A percentile compares a stretch with the other conserved stretches of the same genome.
phyloP scores from a whole-genome alignment of 768 basidiomycete species.

The Boletus sp. region DNA sequence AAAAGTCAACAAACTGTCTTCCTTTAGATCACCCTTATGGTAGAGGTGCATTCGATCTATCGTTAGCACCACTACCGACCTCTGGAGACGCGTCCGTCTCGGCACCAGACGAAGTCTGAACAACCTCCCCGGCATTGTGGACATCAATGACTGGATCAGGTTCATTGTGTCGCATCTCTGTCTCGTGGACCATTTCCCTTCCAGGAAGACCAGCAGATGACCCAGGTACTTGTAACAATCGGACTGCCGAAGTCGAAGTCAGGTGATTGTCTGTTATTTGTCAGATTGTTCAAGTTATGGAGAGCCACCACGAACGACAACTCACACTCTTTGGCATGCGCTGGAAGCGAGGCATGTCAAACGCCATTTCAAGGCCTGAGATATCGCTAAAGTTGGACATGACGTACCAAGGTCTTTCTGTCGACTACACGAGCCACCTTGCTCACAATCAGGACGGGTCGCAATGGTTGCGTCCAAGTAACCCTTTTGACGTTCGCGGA shows the following conservation, averaged over 20 bases:
- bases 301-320: slow-evolving; percentile 6
- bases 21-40: background rate
- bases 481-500: slow-evolving; percentile 71
- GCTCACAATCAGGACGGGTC: slow-evolving; percentile 64
- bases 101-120: background rate
- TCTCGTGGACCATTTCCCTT: background rate
- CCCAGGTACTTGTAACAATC: slow-evolving; percentile 1
- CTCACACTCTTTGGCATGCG: slow-evolving; percentile 76
- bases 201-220: background rate
- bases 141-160: background rate
- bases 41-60: background rate
- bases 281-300: background rate
- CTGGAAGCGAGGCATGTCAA: slow-evolving; percentile 34
- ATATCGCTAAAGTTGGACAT: background rate
- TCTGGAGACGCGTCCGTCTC: background rate
- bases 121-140: background rate
- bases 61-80: background rate
- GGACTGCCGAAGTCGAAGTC: slow-evolving; percentile 13
- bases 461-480: slow-evolving; percentile 53
- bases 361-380: background rate
- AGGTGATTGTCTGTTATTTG: slow-evolving; percentile 39
- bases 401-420: slow-evolving; percentile 66
- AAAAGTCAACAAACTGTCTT: background rate
- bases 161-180: background rate
- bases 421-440: slow-evolving; percentile 53